Evolutionary conservation across 441 rosid species (phyloP), one percentile per base, ranked within the genome.

Genomic region (Corymbia calophylla): DNA sequence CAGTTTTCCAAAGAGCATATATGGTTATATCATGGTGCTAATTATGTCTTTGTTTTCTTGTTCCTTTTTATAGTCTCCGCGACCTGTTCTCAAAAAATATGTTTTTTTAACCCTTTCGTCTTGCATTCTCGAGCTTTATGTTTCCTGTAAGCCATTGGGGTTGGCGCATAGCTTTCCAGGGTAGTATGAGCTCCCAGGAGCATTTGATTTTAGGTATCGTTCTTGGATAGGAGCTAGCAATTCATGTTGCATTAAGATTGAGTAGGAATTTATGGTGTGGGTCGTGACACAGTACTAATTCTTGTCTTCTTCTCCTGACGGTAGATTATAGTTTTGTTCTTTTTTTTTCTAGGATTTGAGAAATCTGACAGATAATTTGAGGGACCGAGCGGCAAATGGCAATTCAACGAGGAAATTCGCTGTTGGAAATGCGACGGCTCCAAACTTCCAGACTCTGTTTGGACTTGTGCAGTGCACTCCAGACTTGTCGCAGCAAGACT

Each of bases 351-450:
- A 56, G 62, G 1, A 3, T 56, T 21, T 56, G 62, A 9, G 29
- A 0, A 23, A 56, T 56, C 62, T 56, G 62, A 56, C 0, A 11
- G 13, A 56, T 56, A 5, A 0, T 23, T 56, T 56, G 29, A 56
- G 13, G 4, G 13, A 56, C 0, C 62, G 0, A 23, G 62, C 62
- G 3, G 29, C 62, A 0, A 56, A 0, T 9, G 62, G 29, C 62
- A 56, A 56, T 56, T 56, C 1, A 1, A 56, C 6, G 0, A 4
- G 13, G 62, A 56, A 56, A 1, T 56, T 56, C 23, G 62, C 62
- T 0, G 62, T 3, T 0, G 62, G 62, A 3, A 23, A 56, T 1
- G 62, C 62, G 0, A 56, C 2, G 0, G 29, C 62, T 56, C 62
- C 62, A 56, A 23, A 56, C 62, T 56, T 56, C 62, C 13, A 56